These are phyloP conservation scores for Ustilago shanxiensis DNA, from an alignment of 1,284 basidiomycete species.

Conservation along the genomic window DNA sequence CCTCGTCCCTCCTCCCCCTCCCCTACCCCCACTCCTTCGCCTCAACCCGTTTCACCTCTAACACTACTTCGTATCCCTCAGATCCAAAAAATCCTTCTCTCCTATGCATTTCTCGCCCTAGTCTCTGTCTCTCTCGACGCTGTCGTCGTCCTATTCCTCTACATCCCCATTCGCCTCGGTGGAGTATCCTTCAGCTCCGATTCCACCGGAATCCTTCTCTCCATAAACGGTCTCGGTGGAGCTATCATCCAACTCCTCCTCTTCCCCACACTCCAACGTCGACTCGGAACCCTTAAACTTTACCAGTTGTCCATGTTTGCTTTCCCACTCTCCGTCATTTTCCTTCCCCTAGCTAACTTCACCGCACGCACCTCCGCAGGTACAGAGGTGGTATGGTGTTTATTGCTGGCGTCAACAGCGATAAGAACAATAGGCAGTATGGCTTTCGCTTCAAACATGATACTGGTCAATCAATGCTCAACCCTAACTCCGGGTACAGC, in stretches of 20 bases:
- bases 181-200: constrained; percentile 44
- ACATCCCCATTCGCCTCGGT: constrained; percentile 46
- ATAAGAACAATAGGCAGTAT: constrained; percentile 30
- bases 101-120: constrained; percentile 51
- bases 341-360: constrained; percentile 65
- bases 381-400: constrained; percentile 13
- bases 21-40: not conserved
- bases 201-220: constrained; percentile 58
- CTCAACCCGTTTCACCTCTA: not conserved
- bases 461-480: constrained; percentile 56
- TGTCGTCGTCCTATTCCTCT: constrained; percentile 55
- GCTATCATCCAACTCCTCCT: constrained; percentile 67
- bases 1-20: constrained; percentile 12
- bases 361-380: constrained; percentile 37
- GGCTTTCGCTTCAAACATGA: constrained; percentile 46
- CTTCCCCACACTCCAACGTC: constrained; percentile 69
- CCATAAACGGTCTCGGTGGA: constrained; percentile 62
- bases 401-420: constrained; percentile 14
- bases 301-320: constrained; percentile 66
- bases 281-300: constrained; percentile 65
- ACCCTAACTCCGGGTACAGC: constrained; percentile 25
- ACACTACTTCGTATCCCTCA: constrained; percentile 43
- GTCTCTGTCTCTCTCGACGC: constrained; percentile 47
- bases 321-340: constrained; percentile 65
- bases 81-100: constrained; percentile 60